phyloP scores from a whole-genome alignment of 1,284 basidiomycete genomes.

The Ganoderma meredithae region DNA sequence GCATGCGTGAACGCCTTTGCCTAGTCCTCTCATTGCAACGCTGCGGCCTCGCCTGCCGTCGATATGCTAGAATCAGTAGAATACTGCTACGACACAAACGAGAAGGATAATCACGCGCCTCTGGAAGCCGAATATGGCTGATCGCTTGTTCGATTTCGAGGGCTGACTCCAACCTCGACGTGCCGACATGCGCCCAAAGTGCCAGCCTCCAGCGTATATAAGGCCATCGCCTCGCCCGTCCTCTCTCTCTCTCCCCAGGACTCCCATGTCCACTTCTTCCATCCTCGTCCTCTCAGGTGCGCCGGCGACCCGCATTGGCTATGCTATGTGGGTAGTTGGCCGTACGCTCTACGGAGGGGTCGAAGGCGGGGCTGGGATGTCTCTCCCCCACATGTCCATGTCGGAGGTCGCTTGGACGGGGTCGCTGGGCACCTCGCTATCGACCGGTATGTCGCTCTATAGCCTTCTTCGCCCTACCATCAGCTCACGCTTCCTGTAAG shows the following conservation, averaged over 20 bases:
- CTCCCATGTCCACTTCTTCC: constrained; percentile 17
- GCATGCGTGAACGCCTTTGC: no score
- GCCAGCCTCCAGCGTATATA: background rate
- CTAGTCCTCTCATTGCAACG: no score
- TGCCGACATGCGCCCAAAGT: background rate
- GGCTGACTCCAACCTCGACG: background rate
- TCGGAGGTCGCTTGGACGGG: background rate
- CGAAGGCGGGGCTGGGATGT: constrained; percentile 1
- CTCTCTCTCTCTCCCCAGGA: constrained; percentile 10
- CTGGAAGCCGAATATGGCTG: background rate
- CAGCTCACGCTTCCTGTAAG: background rate
- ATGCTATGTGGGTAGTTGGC: background rate
- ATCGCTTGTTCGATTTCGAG: background rate
- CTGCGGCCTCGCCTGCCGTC: no score
- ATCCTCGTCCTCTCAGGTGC: background rate
- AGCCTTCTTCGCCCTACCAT: rapidly evolving
- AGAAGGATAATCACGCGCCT: background rate
- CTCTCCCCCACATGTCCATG: background rate
- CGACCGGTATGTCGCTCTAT: background rate
- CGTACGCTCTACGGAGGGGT: background rate
- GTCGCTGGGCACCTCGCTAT: background rate
- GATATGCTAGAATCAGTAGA: no score
- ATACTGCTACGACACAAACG: background rate
- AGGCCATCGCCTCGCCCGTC: background rate
- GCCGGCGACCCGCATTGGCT: background rate